phyloP scores from a whole-genome alignment of 352 stramenopile genomes.

The Globisporangium lucens region DNA sequence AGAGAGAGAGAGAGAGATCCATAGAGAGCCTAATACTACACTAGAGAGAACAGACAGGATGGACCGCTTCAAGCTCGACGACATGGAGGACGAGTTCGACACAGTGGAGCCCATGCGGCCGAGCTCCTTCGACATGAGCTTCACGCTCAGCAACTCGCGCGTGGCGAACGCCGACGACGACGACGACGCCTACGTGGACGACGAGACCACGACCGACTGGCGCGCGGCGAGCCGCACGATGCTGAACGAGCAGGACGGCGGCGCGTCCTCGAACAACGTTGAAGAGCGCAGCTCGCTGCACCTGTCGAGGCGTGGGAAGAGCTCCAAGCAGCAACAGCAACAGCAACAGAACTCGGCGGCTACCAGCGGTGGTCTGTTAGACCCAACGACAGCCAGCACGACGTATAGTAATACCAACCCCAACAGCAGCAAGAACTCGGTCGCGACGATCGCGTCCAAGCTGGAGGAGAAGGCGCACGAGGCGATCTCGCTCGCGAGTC shows the following conservation, averaged over 20 bases:
- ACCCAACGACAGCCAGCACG: constrained; percentile 12
- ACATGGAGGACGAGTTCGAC: constrained; percentile 79
- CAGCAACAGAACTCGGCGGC: background rate
- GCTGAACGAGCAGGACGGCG: constrained; percentile 9
- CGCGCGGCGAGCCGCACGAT: constrained; percentile 13
- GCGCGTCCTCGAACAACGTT: background rate
- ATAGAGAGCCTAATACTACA: background rate
- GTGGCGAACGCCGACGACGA: constrained; percentile 23
- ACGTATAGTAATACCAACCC: constrained; percentile 19
- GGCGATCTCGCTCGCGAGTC: constrained; percentile 50
- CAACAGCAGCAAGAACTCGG: constrained; percentile 27
- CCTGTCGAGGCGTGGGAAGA: constrained; percentile 10
- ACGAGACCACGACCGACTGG: constrained; percentile 23
- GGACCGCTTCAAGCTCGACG: constrained; percentile 81
- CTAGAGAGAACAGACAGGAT: constrained; percentile 28
- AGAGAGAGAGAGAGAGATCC: background rate
- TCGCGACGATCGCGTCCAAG: constrained; percentile 49
- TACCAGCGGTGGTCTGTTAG: background rate
- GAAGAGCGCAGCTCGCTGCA: constrained; percentile 14
- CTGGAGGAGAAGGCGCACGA: constrained; percentile 77
- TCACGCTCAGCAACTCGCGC: constrained; percentile 64
- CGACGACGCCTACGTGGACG: constrained; percentile 20
- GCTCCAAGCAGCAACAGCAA: background rate
- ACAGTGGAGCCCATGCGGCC: constrained; percentile 80
- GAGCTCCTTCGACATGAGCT: constrained; percentile 89